Percentiles rank a stretch among this genome's conserved stretches.
phyloP scores from a whole-genome alignment of 345 rosid genomes.

The Corchorus olitorius region DNA sequence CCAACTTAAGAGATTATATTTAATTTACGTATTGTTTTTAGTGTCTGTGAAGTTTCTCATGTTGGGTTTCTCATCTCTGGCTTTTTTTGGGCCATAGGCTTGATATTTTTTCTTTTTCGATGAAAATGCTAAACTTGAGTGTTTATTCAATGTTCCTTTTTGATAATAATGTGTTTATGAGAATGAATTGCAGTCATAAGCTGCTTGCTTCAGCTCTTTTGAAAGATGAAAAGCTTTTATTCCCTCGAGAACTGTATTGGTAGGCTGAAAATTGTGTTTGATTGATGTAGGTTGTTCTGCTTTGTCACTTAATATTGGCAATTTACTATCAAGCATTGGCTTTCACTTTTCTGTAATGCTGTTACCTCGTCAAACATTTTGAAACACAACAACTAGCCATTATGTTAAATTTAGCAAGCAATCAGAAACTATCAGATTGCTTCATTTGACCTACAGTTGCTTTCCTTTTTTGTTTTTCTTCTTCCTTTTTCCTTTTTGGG shows the following conservation, averaged over 20 bases:
- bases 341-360: neutral
- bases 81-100: neutral
- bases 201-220: neutral
- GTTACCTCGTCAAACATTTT: neutral
- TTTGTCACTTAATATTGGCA: neutral
- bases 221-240: neutral
- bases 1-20: neutral
- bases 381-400: neutral
- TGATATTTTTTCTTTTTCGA: neutral
- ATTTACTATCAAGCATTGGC: neutral
- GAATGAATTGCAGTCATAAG: neutral
- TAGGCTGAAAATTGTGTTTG: neutral
- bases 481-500: no score
- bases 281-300: neutral
- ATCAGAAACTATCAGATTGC: neutral
- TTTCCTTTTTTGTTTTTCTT: neutral
- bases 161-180: neutral
- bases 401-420: neutral
- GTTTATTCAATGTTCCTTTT: neutral
- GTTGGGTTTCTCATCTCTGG: constrained; percentile 5
- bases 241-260: neutral
- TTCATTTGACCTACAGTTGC: neutral
- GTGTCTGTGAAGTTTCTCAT: neutral
- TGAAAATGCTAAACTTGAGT: neutral
- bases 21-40: neutral